Evolutionary conservation across 768 basidiomycete genomes (phyloP), one percentile per base, ranked within the genome.

Genomic region (Lentinula lateritia): DNA sequence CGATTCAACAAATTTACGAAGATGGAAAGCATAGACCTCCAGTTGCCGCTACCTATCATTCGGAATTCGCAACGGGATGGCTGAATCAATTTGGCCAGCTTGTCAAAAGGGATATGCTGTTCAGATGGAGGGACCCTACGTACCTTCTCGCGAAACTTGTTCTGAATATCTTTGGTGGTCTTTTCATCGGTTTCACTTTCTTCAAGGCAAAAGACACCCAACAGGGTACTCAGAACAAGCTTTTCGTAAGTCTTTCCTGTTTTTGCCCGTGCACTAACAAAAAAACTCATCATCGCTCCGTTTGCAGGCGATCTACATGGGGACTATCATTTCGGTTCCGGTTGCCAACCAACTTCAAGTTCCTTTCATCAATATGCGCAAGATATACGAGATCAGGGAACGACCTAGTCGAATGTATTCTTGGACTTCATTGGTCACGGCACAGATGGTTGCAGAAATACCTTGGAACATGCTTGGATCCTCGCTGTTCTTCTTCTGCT

Each of bases 381-480:
- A 69, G 1, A 74, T 89, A 34, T 89, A 88, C 64, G 85, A 87
- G 66, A 81, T 86, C 41, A 81, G 88, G n/a, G 88, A 90, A 69
- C 79, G 84, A 2, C 78, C 87, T 0, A 85, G 83, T 60, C 74
- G 81, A 43, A 87, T 85, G 74, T 89, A 89, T 70, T 79, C 77
- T 61, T 89, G 87, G 87, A 76, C 80, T 0, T 83, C 84, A 0
- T 74, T 87, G 16, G 63, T 85, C 28, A 80, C 83, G 0, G 76
- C 85, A 0, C 81, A 83, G 66, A 73, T 87, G 50, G 65, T 87
- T 8, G 76, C 82, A 4, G 86, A 86, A 63, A 56, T 87, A 0
- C 86, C 86, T 1, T 86, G 83, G 82, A 86, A 87, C 63, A 78
- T 87, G 41, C 7, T 84, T 4, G 81, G 82, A 35, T 83, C 85